Conservation (phyloP, 179 eudicot species). For the Corrigiola litoralis region DNA sequence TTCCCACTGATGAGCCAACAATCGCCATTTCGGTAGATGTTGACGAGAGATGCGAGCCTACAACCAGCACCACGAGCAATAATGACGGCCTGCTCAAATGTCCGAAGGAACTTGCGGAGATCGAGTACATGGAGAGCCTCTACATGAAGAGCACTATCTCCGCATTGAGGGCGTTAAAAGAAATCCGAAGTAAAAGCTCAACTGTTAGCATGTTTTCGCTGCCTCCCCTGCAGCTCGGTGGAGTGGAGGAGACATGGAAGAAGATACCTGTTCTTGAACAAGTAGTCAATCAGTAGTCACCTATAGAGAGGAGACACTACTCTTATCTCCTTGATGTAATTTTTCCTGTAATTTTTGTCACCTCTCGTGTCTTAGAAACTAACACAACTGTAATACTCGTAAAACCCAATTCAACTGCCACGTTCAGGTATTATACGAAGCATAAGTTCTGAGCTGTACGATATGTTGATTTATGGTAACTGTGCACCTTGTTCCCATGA, state of each 20-base stretch:
- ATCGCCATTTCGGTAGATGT: constrained; percentile 15
- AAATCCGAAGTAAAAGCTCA: constrained; percentile 61
- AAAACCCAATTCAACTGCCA: constrained; percentile 10
- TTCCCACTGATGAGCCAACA: constrained; percentile 39
- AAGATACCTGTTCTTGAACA: constrained; percentile 51
- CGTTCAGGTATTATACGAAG: constrained; percentile 9
- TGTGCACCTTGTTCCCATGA: too few species aligned
- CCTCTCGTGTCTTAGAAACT: constrained; percentile 20
- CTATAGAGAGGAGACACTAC: constrained; percentile 6
- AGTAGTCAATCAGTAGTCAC: constrained; percentile 23
- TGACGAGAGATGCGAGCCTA: constrained; percentile 22
- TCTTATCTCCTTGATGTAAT: constrained; percentile 10
- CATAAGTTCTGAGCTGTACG: constrained; percentile 17
- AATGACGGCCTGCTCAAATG: constrained; percentile 26
- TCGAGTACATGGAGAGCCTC: constrained; percentile 53
- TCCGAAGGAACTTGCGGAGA: constrained; percentile 58
- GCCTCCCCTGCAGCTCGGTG: constrained; percentile 52
- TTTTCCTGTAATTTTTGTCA: constrained; percentile 11
- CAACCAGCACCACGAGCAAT: constrained; percentile 16
- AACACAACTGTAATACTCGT: constrained; percentile 31
- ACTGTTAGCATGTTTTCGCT: constrained; percentile 59
- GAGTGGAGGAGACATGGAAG: constrained; percentile 49
- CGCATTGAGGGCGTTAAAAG: constrained; percentile 48
- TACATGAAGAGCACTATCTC: constrained; percentile 61
- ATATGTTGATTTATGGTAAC: not conserved